These are phyloP conservation scores for Rachicladosporium sp. DNA, from an alignment of 2,329 filamentous ascomycete genomes.

Conservation along the genomic window DNA sequence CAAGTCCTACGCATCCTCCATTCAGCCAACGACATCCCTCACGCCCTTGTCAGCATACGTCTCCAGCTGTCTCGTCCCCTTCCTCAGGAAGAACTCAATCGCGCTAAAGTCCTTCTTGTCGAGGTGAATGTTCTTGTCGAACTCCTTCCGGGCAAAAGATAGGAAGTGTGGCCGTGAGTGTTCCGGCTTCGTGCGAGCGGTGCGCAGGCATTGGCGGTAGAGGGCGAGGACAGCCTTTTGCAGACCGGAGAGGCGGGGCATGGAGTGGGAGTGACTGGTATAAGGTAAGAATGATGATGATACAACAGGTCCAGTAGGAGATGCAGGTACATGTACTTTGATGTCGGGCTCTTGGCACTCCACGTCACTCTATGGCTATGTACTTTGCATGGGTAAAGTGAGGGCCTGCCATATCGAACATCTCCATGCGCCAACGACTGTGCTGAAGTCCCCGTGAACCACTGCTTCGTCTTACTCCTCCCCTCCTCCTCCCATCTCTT, in stretches of 20 bases:
- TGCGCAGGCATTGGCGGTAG: conserved; percentile 76
- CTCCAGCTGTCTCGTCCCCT: conserved; percentile 70
- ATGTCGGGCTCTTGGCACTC: conserved; percentile 1
- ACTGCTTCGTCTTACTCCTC: too few relatives aligned
- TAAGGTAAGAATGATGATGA: too few relatives aligned
- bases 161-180: conserved; percentile 20
- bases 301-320: too few relatives aligned
- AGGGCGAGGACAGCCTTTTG: conserved; percentile 78
- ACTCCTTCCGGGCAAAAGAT: conserved; percentile 44
- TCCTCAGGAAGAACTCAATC: conserved; percentile 74
- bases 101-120: conserved; percentile 81
- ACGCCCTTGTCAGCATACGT: conserved; percentile 67
- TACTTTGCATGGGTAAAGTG: too few relatives aligned
- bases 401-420: too few relatives aligned
- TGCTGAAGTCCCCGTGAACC: not conserved
- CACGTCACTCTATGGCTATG: too few relatives aligned
- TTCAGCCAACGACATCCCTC: conserved; percentile 48
- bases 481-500: too few relatives aligned
- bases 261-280: conserved; percentile 6
- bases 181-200: conserved; percentile 65
- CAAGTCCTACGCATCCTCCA: not conserved
- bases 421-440: too few relatives aligned
- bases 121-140: conserved; percentile 54
- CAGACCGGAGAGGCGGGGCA: conserved; percentile 61
- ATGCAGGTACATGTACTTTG: too few relatives aligned